Base-by-base conservation (phyloP, 2,329 filamentous ascomycete species). In the Aspergillus sp. region DNA sequence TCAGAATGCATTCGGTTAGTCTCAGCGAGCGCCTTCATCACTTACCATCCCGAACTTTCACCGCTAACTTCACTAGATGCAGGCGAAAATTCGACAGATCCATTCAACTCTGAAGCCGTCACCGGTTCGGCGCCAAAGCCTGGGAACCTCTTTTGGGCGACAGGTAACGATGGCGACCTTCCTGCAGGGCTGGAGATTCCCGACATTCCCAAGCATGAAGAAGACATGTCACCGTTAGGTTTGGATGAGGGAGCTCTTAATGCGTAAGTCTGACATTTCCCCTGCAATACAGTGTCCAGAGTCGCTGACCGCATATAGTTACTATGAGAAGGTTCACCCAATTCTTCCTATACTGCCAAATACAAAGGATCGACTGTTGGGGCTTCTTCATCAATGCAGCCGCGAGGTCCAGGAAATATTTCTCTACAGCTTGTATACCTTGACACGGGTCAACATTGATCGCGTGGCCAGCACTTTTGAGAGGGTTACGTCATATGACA, bases 371-470 rank as follows among this genome's bases (percentile, higher is more conserved):
- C 70, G 73, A 37, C 66, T 76, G 41, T 60, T 72, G 41, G 70
- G 70, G 45, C 64, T 74, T 49, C 68, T 78, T 19, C 71, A 76
- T 44, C 73, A 74, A 56, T 73, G 73, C 60, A 73, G 67, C 44
- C 73, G 76, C 33, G 70, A 73, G 50, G 64, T 74, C 14, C 76
- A 78, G 60, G 74, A 77, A 54, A 70, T 72, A 1, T 77, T 77
- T 55, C 66, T 74, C 25, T 73, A 77, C 57, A 70, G 69, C 5
- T 59, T 77, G 4, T 76, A 75, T 59, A 72, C 74, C 6, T 68
- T 72, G 31, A 77, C 74, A n/a, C 70, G 70, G 35, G 75, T 75
- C 14, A 68, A 73, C 55, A 54, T 70, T 47, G 64, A 69, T 21
- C 74, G 75, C 15, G 67, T 75, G 21, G 66, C 66, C 6, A 62